phyloP scores from a whole-genome alignment of 306 rosid genomes.

The Fragaria nilgerrensis region DNA sequence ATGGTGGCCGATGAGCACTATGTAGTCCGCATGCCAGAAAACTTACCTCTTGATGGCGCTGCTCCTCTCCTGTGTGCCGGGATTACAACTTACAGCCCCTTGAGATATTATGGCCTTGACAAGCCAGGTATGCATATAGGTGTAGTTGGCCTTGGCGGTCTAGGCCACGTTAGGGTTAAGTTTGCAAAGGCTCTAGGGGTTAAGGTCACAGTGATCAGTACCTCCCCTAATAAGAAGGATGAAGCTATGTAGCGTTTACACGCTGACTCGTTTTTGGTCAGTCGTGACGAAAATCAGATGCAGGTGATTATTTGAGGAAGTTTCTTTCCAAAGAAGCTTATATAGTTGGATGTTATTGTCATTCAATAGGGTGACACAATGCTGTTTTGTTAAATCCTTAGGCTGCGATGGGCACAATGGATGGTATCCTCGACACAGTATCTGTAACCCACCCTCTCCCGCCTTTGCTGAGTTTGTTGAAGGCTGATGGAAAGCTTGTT shows the following conservation, averaged over 20 bases:
- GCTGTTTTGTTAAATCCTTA: conserved; percentile 1
- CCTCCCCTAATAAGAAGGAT: background rate
- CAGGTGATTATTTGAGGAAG: background rate
- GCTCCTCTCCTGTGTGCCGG: conserved; percentile 13
- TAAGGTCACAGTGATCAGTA: conserved; percentile 1
- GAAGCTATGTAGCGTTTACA: background rate
- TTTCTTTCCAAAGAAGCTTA: background rate
- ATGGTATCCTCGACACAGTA: conserved; percentile 43
- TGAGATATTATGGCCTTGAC: background rate
- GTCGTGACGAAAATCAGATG: conserved; percentile 14
- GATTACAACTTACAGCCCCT: conserved; percentile 8
- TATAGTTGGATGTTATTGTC: background rate
- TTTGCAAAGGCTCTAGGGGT: conserved; percentile 10
- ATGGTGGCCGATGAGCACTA: conserved; percentile 3
- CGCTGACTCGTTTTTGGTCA: conserved; percentile 14
- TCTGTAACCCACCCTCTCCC: conserved; percentile 24
- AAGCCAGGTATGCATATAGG: background rate
- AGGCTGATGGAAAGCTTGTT: conserved; percentile 34
- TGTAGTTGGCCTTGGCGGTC: background rate
- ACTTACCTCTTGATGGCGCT: conserved; percentile 3
- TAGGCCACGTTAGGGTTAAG: background rate
- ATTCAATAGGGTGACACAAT: background rate
- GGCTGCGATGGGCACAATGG: conserved; percentile 37
- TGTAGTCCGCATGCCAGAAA: background rate
- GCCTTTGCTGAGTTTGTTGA: conserved; percentile 25